phyloP scores from a whole-genome alignment of 2,329 filamentous ascomycete species.

The Sclerotinia glacialis region DNA sequence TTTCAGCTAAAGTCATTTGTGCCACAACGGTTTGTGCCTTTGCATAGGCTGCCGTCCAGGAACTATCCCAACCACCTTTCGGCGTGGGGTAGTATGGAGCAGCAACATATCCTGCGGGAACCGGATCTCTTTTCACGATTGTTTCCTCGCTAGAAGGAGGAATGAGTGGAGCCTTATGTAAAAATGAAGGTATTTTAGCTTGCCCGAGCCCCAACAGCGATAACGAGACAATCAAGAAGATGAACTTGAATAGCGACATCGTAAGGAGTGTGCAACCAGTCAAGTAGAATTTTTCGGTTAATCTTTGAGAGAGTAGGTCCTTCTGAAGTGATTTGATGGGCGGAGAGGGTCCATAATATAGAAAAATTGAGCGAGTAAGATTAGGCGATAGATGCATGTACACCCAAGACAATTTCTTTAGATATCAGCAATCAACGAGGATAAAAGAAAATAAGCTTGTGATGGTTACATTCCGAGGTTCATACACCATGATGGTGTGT shows the following conservation, averaged over 20 bases:
- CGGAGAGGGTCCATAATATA: conserved; percentile 9
- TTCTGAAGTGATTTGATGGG: background rate
- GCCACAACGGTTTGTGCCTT: conserved; percentile 68
- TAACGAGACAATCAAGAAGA: conserved; percentile 10
- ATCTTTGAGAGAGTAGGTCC: background rate
- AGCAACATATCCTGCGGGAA: conserved; percentile 35
- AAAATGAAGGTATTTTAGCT: conserved; percentile 9
- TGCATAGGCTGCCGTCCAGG: conserved; percentile 66
- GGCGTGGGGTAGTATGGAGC: conserved; percentile 38
- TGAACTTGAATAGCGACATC: conserved; percentile 11
- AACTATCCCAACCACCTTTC: conserved; percentile 54
- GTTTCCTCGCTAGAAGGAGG: background rate
- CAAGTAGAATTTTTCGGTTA: background rate
- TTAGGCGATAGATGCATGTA: background rate
- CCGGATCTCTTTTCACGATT: conserved; percentile 1
- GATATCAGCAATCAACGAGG: background rate
- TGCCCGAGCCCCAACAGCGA: conserved; percentile 8
- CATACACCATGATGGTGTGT: background rate
- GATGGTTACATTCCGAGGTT: background rate
- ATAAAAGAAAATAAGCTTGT: conserved; percentile 6
- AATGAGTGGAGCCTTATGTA: conserved; percentile 6
- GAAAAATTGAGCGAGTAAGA: background rate
- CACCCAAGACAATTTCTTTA: conserved; percentile 3
- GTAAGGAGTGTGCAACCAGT: background rate
- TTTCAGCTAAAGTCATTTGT: conserved; percentile 76